Evolutionary conservation across 441 rosid species (phyloP), one percentile per base, ranked within the genome.

Genomic region (Dalechampia spathulata): DNA sequence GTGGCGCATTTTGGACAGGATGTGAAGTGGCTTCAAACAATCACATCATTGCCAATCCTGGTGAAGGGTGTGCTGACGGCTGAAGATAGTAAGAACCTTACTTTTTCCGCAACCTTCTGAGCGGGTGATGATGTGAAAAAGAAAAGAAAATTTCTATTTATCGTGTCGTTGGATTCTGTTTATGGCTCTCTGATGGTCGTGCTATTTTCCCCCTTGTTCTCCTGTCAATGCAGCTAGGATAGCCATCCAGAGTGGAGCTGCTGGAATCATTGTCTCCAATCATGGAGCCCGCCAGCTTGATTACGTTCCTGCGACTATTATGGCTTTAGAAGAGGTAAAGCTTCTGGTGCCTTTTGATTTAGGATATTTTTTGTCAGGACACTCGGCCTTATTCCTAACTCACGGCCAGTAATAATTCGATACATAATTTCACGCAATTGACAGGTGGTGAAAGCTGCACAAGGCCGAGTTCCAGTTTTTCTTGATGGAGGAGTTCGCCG

Each of bases 201-300:
- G 4, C 14, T 38, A 9, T 38, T 52, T 34, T 25, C 4, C 7
- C 15, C 15, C 12, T 15, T 9, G n/a, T 56, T 9, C 55, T 52
- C 20, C 11, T 20, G 14, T 30, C 26, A 48, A 7, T 73, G 75
- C 83, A 93, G 97, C 99, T 56, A 81, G 74, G 69, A 28, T 85
- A 54, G 86, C 95, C n/a, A 23, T 93, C 54, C 83, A 93, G 55
- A 57, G 50, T 30, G 97, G 99, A 68, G 95, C 79, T 61, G 86
- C 95, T 2, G 99, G 97, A 57, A 90, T 90, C 38, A 83, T 93
- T 23, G 99, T 93, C 36, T 93, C 97, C 58, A 93, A 93, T 61
- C 99, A 93, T 1, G 99, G 99, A 62, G 99, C 95, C 22, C 95
- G 96, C 49, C 99, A 93, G 63, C 96, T 93, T 7, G 99, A 93